These are phyloP conservation scores for Saururus chinensis DNA, from an alignment of 164 flowering plant genomes.

Conservation along the genomic window DNA sequence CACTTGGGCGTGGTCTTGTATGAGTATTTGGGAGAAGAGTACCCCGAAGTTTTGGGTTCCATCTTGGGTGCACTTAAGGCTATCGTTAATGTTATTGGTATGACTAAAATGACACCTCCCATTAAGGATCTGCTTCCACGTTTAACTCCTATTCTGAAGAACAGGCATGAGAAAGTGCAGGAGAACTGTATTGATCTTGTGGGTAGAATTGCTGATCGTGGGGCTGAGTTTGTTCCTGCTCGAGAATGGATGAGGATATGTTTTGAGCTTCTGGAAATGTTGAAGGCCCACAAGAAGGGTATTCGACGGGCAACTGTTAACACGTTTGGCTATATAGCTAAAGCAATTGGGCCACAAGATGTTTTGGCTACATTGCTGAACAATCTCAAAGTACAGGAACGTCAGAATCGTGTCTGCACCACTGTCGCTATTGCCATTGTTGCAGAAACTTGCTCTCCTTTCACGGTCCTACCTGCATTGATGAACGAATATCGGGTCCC, in stretches of 20 bases:
- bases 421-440: conserved; percentile 98
- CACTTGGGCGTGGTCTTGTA: conserved; percentile 96
- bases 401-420: conserved; percentile 98
- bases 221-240: conserved; percentile 98
- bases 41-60: conserved; percentile 94
- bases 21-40: conserved; percentile 94
- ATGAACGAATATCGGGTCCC: conserved; percentile 99
- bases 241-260: conserved; percentile 99
- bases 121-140: conserved; percentile 95
- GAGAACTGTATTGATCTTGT: conserved; percentile 98
- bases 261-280: conserved; percentile 98
- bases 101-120: conserved; percentile 99
- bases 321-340: conserved; percentile 97
- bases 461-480: conserved; percentile 88
- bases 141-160: conserved; percentile 90
- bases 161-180: conserved; percentile 96
- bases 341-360: conserved; percentile 98
- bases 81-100: conserved; percentile 95
- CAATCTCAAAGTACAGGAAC: conserved; percentile 96
- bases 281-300: conserved; percentile 97
- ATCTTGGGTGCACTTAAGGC: conserved; percentile 93
- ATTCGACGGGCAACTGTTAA: conserved; percentile 93
- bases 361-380: conserved; percentile 88
- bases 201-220: conserved; percentile 97
- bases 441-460: conserved; percentile 97